Conservation (phyloP, 768 basidiomycete species). For the Lactarius evosmus region DNA sequence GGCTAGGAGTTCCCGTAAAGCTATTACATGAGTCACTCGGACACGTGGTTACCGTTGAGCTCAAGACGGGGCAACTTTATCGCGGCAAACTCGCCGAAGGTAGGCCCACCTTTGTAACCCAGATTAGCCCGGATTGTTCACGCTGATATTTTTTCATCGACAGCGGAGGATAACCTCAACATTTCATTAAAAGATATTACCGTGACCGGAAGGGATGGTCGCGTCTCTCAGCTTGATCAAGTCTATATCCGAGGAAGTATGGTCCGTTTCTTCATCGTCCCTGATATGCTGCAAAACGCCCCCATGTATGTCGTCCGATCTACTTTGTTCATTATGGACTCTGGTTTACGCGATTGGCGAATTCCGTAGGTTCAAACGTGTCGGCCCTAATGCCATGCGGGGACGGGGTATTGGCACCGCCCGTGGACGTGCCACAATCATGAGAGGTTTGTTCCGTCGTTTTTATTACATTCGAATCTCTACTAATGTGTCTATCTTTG, state of each 20-base stretch:
- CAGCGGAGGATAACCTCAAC: conserved; percentile 98
- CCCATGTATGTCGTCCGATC: conserved; percentile 72
- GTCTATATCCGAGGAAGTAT: conserved; percentile 99
- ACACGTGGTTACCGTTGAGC: conserved; percentile 95
- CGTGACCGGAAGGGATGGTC: conserved; percentile 95
- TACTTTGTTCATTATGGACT: not conserved
- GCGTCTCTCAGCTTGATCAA: conserved; percentile 97
- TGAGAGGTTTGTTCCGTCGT: conserved; percentile 70
- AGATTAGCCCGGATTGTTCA: conserved; percentile 4
- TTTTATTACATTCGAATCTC: conserved; percentile 13
- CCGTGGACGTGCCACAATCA: conserved; percentile 96
- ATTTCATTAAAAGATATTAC: conserved; percentile 96
- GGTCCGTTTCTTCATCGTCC: conserved; percentile 98
- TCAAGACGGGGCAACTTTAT: conserved; percentile 97
- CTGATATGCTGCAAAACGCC: conserved; percentile 98
- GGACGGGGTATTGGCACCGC: conserved; percentile 99
- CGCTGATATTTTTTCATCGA: conserved; percentile 22
- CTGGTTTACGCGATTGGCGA: not conserved
- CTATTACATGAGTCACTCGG: conserved; percentile 95
- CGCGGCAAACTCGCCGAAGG: conserved; percentile 97
- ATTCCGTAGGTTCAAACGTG: conserved; percentile 91
- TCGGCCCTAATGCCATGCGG: conserved; percentile 97
- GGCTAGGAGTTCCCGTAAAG: conserved; percentile 94
- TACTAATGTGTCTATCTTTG: conserved; percentile 29
- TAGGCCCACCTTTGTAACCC: conserved; percentile 38